Evolutionary conservation across 176 grass and related monocot species (phyloP).

Genomic region (Musa troglodytarum): DNA sequence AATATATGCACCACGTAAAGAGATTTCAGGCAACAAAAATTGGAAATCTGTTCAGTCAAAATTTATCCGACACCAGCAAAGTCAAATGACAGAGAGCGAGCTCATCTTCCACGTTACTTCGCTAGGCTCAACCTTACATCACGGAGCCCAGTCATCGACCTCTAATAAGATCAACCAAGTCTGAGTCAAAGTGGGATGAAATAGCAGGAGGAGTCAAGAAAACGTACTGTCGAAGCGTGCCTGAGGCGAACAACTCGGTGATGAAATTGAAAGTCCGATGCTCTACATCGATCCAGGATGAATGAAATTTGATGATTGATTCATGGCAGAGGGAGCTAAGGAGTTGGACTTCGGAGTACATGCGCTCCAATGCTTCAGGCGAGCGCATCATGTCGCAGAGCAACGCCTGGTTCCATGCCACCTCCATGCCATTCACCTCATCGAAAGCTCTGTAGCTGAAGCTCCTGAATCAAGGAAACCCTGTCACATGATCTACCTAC

Average conservation of each 20-base stretch:
- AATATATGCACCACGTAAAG: too few relatives aligned
- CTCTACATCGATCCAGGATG: constrained; percentile 43
- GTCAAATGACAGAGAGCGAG: too few relatives aligned
- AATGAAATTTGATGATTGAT: constrained; percentile 54
- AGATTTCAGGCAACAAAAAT: too few relatives aligned
- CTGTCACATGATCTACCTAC: too few relatives aligned
- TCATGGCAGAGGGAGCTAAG: constrained; percentile 53
- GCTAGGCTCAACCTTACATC: too few relatives aligned
- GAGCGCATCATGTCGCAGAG: constrained; percentile 42
- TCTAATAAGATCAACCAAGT: too few relatives aligned
- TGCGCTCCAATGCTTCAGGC: constrained; percentile 52
- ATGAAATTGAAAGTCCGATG: constrained; percentile 73
- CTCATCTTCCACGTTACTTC: too few relatives aligned
- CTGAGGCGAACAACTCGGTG: constrained; percentile 89
- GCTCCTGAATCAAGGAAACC: too few relatives aligned
- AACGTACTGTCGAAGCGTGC: constrained; percentile 55
- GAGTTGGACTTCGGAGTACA: constrained; percentile 20
- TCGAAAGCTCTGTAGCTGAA: constrained; percentile 47
- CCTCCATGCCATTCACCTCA: constrained; percentile 55
- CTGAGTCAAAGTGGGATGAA: not conserved
- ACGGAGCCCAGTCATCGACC: too few relatives aligned
- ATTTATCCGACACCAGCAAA: too few relatives aligned
- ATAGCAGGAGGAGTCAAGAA: not conserved
- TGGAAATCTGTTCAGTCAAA: too few relatives aligned
- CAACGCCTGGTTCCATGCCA: constrained; percentile 81